Evolutionary conservation across 306 rosid species (phyloP), one percentile per base, ranked within the genome.

Genomic region (Gastrolobium bilobum): DNA sequence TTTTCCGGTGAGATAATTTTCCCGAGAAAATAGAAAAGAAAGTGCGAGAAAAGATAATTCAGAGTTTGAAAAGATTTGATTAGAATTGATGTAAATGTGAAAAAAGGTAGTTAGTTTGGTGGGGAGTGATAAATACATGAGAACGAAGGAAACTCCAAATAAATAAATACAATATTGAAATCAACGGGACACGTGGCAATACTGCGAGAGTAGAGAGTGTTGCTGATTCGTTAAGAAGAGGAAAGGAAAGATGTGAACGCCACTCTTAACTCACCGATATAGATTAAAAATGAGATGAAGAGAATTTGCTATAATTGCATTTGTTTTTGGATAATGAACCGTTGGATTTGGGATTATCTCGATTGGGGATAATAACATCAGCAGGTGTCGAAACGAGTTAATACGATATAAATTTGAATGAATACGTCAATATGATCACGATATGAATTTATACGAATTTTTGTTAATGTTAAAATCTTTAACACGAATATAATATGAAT

Each of bases 11-110:
- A 58, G 31, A 54, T 14, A 33, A 74, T 43, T 71, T 71, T 79
- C 68, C 20, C 69, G 64, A 60, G 86, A 77, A 84, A 86, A 70
- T 47, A 0, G 57, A 43, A 20, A 39, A 70, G 75, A 74, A 37
- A 80, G 26, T 11, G 53, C 38, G 68, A 79, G 75, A 80, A 79
- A 58, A 47, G 1, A 5, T 13, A 43, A 43, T 13, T 13, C 2
- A 47, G 10, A 57, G 31, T 65, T 54, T 37, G 44, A 71, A 74
- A 5, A 4, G 6, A 43, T 47, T 70, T 4, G 46, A 29, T 15
- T 68, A 9, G 43, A 57, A 43, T 59, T 33, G 7, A 59, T 31
- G 8, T 74, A 39, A 74, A 60, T 14, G 46, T 31, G 44, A 46
- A 46, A 31, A 42, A 58, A 1, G n/a, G 4, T 14, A 35, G 42